A percentile compares a stretch with the other conserved stretches of the same genome.
phyloP scores from a whole-genome alignment of 164 flowering plant genomes.

The Amborella trichopoda region DNA sequence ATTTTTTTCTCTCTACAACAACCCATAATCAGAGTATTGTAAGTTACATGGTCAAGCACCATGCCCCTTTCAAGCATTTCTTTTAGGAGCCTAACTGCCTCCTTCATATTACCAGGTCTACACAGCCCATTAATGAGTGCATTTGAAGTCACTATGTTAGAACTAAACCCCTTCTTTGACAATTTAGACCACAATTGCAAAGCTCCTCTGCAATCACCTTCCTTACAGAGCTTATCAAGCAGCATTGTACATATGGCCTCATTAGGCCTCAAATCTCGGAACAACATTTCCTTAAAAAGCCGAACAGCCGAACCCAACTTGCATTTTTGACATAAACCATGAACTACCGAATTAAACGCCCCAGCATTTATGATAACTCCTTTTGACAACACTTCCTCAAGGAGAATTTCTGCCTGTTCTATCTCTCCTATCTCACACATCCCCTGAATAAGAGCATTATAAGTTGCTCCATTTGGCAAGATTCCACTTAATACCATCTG shows the following conservation, averaged over 20 bases:
- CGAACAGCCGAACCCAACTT: conserved; percentile 37
- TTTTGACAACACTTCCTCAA: conserved; percentile 38
- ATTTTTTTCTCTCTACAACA: conserved; percentile 42
- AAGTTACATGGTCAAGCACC: conserved; percentile 36
- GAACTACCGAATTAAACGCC: conserved; percentile 30
- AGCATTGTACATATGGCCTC: conserved; percentile 42
- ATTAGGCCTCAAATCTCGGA: conserved; percentile 41
- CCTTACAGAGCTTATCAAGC: conserved; percentile 35
- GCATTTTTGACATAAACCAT: conserved; percentile 26
- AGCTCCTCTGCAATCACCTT: conserved; percentile 35
- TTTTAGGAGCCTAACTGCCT: conserved; percentile 32
- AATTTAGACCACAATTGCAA: conserved; percentile 45
- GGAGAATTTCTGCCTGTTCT: conserved; percentile 31
- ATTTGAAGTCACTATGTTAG: conserved; percentile 50
- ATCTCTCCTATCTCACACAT: conserved; percentile 35
- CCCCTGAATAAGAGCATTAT: conserved; percentile 43
- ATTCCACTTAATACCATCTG: conserved; percentile 46
- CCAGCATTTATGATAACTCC: conserved; percentile 25
- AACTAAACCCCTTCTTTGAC: conserved; percentile 35
- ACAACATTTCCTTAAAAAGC: conserved; percentile 40
- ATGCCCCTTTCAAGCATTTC: conserved; percentile 40
- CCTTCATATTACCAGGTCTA: conserved; percentile 31
- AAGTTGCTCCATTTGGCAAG: conserved; percentile 36
- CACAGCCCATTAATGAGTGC: conserved; percentile 63
- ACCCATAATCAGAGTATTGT: conserved; percentile 44